A percentile compares a stretch with the other conserved stretches of the same genome.
phyloP scores from a whole-genome alignment of 1,139 yeast species.

The Suhomyces guaymorum region DNA sequence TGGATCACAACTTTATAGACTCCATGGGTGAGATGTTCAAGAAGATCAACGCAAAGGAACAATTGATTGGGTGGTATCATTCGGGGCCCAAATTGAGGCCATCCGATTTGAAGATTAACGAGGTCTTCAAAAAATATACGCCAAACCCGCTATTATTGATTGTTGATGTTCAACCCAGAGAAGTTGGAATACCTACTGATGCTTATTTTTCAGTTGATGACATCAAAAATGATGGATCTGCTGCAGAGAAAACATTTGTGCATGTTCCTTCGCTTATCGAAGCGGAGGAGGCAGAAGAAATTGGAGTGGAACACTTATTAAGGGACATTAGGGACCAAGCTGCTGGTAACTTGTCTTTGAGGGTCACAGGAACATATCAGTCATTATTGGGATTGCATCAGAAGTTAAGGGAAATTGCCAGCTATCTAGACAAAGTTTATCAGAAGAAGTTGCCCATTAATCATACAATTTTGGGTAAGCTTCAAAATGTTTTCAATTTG shows the following conservation, averaged over 20 bases:
- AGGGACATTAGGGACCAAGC: slow-evolving; percentile 97
- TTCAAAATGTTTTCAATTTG: slow-evolving; percentile 92
- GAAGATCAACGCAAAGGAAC: slow-evolving; percentile 95
- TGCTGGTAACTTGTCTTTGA: slow-evolving; percentile 85
- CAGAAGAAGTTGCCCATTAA: slow-evolving; percentile 77
- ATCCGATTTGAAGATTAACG: slow-evolving; percentile 89
- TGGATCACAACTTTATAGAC: slow-evolving; percentile 95
- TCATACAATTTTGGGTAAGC: slow-evolving; percentile 85
- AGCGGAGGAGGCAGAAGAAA: slow-evolving; percentile 99
- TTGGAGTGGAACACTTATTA: slow-evolving; percentile 94
- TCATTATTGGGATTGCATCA: slow-evolving; percentile 85
- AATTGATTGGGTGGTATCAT: slow-evolving; percentile 97
- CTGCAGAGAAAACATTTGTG: slow-evolving; percentile 88
- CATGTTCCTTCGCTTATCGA: slow-evolving; percentile 91
- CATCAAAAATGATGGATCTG: slow-evolving; percentile 94
- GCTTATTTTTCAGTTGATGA: slow-evolving; percentile 95
- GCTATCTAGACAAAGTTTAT: slow-evolving; percentile 75
- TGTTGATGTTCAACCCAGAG: slow-evolving; percentile 86
- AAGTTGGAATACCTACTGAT: slow-evolving; percentile 89
- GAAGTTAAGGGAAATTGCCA: slow-evolving; percentile 76
- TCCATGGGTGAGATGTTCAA: slow-evolving; percentile 98
- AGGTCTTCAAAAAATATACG: slow-evolving; percentile 79
- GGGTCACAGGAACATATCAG: slow-evolving; percentile 84
- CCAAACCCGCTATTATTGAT: slow-evolving; percentile 81
- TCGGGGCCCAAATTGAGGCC: slow-evolving; percentile 91